These are phyloP conservation scores for Setaria viridis DNA, from an alignment of 202 grass and related monocot genomes.

Conservation along the genomic window DNA sequence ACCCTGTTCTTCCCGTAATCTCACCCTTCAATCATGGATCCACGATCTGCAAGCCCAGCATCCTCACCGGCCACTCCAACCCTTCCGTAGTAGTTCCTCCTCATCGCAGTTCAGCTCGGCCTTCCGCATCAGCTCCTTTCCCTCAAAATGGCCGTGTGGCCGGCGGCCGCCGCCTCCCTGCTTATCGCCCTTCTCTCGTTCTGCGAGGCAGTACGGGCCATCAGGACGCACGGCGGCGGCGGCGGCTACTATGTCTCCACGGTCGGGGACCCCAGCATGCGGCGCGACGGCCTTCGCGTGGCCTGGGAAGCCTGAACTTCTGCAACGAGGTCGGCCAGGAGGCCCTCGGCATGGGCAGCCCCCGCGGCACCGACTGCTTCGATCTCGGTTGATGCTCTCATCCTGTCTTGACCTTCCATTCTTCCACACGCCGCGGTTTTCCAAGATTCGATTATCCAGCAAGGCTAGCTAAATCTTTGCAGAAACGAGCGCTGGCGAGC, in stretches of 20 bases:
- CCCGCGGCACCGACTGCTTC: constrained; percentile 89
- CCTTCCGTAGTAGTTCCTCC: no score
- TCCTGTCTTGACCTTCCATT: not conserved
- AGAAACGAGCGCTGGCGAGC: constrained; percentile 34
- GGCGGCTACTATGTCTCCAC: constrained; percentile 53
- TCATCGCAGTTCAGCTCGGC: not conserved
- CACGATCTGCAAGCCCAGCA: no score
- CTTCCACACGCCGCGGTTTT: not conserved
- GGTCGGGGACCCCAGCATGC: constrained; percentile 85
- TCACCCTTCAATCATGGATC: no score
- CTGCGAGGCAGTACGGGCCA: not conserved
- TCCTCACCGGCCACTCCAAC: no score
- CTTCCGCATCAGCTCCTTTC: not conserved
- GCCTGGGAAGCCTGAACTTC: constrained; percentile 94
- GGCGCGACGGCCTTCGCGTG: constrained; percentile 73
- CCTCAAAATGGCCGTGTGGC: constrained; percentile 29
- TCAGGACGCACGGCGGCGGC: constrained; percentile 27
- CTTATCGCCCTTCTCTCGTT: constrained; percentile 4
- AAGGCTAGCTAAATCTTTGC: not conserved
- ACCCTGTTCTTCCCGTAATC: no score
- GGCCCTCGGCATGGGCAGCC: constrained; percentile 82
- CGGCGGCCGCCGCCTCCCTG: not conserved
- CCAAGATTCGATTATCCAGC: not conserved
- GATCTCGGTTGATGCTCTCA: constrained; percentile 56
- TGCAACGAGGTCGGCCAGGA: constrained; percentile 95